Conservation (phyloP, 768 basidiomycete genomes). For the Brasilioporus rufonigricans region DNA sequence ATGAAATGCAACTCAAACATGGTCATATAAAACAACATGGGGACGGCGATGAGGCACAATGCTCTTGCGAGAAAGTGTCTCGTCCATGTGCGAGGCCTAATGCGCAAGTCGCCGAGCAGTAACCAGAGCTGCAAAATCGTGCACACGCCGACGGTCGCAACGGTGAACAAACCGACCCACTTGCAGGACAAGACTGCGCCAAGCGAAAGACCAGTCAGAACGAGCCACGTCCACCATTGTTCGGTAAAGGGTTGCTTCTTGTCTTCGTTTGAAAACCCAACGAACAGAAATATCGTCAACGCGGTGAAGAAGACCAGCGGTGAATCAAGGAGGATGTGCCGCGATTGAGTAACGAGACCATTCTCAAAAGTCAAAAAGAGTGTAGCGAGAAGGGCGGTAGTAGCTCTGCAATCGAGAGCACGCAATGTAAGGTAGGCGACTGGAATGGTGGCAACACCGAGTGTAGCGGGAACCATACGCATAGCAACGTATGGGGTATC, state of each 20-base stretch:
- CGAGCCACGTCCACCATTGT: constrained; percentile 92
- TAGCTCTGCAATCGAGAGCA: constrained; percentile 86
- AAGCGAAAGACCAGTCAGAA: constrained; percentile 81
- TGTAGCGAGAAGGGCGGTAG: constrained; percentile 87
- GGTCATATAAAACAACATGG: constrained; percentile 87
- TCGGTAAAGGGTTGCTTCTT: constrained; percentile 78
- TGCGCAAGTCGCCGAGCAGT: constrained; percentile 81
- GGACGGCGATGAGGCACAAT: constrained; percentile 83
- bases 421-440: constrained; percentile 92
- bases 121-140: constrained; percentile 87
- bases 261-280: constrained; percentile 90
- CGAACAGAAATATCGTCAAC: constrained; percentile 82
- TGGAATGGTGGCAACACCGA: constrained; percentile 89
- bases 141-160: constrained; percentile 86
- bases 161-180: constrained; percentile 98
- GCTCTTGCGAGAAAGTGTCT: constrained; percentile 89
- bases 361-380: constrained; percentile 97
- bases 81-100: constrained; percentile 72
- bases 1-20: constrained; percentile 97
- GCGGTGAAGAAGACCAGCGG: constrained; percentile 99
- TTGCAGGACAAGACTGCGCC: constrained; percentile 94
- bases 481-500: constrained; percentile 94
- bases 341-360: constrained; percentile 91
- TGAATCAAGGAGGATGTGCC: constrained; percentile 95
- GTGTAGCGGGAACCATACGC: constrained; percentile 89